Percentiles rank a stretch among this genome's conserved stretches.
Evolutionary conservation across 768 basidiomycete genomes (phyloP).

Genomic region (Kwoniella dejecticola): DNA sequence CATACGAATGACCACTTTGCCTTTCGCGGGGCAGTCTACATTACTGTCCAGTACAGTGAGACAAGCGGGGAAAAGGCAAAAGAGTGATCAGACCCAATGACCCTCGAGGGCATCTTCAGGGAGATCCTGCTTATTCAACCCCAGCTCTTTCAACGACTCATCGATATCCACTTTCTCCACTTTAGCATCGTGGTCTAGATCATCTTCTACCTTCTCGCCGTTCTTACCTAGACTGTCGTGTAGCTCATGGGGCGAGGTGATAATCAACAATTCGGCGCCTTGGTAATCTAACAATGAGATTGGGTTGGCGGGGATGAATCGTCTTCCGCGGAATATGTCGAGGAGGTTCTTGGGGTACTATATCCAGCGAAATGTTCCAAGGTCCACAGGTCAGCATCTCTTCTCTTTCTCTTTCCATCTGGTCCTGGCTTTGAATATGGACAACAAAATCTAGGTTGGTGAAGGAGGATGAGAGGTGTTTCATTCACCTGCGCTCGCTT

Average conservation of each 20-base stretch:
- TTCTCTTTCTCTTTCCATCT: too few relatives aligned
- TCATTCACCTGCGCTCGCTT: conserved; percentile 41
- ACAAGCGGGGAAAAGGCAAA: too few relatives aligned
- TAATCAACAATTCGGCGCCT: conserved; percentile 45
- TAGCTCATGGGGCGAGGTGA: conserved; percentile 43
- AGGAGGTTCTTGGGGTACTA: conserved; percentile 42
- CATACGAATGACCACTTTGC: too few relatives aligned
- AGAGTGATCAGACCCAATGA: conserved; percentile 35
- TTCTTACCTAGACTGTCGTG: conserved; percentile 42
- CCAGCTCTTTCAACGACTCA: conserved; percentile 48
- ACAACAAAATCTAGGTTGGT: not conserved
- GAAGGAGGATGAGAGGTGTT: not conserved
- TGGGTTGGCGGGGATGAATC: conserved; percentile 49
- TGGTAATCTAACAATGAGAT: conserved; percentile 38
- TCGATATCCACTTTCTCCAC: conserved; percentile 34
- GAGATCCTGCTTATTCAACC: conserved; percentile 42
- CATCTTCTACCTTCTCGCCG: conserved; percentile 42
- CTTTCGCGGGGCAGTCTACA: too few relatives aligned
- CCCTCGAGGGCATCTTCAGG: conserved; percentile 49
- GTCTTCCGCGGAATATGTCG: conserved; percentile 33
- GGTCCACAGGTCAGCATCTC: too few relatives aligned
- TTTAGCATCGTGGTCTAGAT: conserved; percentile 39
- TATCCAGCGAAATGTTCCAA: not conserved
- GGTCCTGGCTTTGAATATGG: not conserved
- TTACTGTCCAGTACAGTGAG: too few relatives aligned